Conservation (phyloP, 805 yeast genomes). For the Clavispora fructus region DNA sequence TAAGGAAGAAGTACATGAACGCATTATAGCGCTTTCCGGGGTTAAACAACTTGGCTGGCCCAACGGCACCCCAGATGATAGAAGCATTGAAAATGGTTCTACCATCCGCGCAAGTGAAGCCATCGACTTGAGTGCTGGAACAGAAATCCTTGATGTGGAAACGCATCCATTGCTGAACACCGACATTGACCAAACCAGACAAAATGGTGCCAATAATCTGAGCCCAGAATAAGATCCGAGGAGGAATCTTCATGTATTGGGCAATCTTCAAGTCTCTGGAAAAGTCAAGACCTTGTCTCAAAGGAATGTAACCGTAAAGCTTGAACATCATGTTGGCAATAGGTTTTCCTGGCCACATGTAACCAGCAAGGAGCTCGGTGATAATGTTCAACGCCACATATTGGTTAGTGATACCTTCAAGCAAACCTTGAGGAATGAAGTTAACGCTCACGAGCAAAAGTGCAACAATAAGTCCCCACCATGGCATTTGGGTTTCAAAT, state of each 20-base stretch:
- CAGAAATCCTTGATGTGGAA: slow-evolving; percentile 16
- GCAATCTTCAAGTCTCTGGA: slow-evolving; percentile 16
- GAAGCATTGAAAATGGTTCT: slow-evolving; percentile 17
- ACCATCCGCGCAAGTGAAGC: slow-evolving; percentile 18
- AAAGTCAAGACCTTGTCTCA: slow-evolving; percentile 16
- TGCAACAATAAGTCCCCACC: slow-evolving; percentile 15
- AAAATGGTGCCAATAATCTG: slow-evolving; percentile 16
- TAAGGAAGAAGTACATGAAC: slow-evolving; percentile 9
- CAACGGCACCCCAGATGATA: slow-evolving; percentile 36
- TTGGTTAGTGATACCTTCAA: slow-evolving; percentile 17
- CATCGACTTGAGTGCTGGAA: slow-evolving; percentile 9
- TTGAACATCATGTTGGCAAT: slow-evolving; percentile 17
- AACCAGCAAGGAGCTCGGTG: slow-evolving; percentile 17
- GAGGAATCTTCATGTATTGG: slow-evolving; percentile 18
- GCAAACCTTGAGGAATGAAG: slow-evolving; percentile 15
- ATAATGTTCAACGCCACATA: slow-evolving; percentile 17
- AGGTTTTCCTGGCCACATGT: slow-evolving; percentile 15
- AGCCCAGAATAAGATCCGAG: slow-evolving; percentile 13
- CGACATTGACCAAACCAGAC: slow-evolving; percentile 20
- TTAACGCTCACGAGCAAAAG: slow-evolving; percentile 11
- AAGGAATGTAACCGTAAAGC: slow-evolving; percentile 16
- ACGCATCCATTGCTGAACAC: slow-evolving; percentile 20
- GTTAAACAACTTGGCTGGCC: slow-evolving; percentile 21
- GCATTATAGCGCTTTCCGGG: slow-evolving; percentile 18
- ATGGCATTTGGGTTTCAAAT: slow-evolving; percentile 15